Base-by-base conservation (phyloP, 2,329 filamentous ascomycete genomes). In the Colletotrichum chrysophilum region DNA sequence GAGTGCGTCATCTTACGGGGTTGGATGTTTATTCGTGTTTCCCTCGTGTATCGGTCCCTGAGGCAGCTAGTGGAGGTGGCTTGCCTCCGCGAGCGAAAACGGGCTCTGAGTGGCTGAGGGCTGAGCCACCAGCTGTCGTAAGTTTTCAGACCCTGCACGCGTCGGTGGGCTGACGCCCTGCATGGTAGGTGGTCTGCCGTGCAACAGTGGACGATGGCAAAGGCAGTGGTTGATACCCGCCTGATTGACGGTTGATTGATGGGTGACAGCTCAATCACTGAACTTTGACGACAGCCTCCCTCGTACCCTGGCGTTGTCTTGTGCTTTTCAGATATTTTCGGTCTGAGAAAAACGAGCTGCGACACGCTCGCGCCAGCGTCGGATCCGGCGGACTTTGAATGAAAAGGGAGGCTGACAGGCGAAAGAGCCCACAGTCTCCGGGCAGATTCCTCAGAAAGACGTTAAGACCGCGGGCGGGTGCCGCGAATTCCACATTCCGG, bases 61-160 rank as follows among this genome's bases (percentile, higher is more conserved):
- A 52, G 43, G 43, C 43, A 52, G 43, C 43, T 24, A 18, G 64
- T 75, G 74, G 43, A 66, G 65, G 70, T 60, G 58, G 43, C 48
- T 52, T 65, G 58, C 70, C 28, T 52, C 43, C 73, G 30, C 38
- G 48, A 73, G 13, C n/a, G 34, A n/a, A 28, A 18, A 30, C 43
- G 16, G 28, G 26, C 64, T 55, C 26, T 73, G 13, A 65, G 73
- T 68, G 69, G 73, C 62, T 73, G 73, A 64, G 64, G 9, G 73
- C 73, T 66, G 73, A 75, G 73, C 73, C 73, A 75, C 73, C 64
- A 36, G 58, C n/a, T 68, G 70, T 73, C 73, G 73, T 73, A 67
- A 75, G 70, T 75, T 56, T 64, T 67, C 62, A 58, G 30, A 55
- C 64, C 67, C 70, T 75, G 73, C 58, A 64, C 28, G 12, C 56